Evolutionary conservation across 805 yeast species (phyloP).

Genomic region (Wickerhamomyces bovis): DNA sequence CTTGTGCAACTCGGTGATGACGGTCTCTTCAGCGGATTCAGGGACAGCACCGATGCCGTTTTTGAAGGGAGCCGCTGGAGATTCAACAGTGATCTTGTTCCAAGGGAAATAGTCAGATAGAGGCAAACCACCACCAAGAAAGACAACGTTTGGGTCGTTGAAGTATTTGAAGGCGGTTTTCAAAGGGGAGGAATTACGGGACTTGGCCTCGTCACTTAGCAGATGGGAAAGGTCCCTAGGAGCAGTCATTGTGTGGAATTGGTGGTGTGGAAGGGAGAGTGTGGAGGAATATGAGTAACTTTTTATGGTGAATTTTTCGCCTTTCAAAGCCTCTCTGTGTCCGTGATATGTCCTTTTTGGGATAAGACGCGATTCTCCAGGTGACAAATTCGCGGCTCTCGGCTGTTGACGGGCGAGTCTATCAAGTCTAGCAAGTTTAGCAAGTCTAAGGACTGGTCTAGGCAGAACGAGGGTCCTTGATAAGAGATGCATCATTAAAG

Average conservation of each 20-base stretch:
- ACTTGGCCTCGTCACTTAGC: constrained; percentile 70
- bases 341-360: background rate
- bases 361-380: background rate
- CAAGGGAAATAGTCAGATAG: constrained; percentile 89
- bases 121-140: constrained; percentile 95
- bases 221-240: constrained; percentile 73
- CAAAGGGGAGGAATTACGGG: constrained; percentile 73
- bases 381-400: background rate
- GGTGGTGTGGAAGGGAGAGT: background rate
- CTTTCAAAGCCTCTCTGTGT: background rate
- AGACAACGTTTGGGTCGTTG: constrained; percentile 68
- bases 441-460: too few relatives aligned
- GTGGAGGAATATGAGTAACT: background rate
- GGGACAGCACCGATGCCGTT: constrained; percentile 70
- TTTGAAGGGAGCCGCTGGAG: constrained; percentile 76
- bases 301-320: background rate
- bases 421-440: too few relatives aligned
- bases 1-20: constrained; percentile 33
- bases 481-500: background rate
- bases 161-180: constrained; percentile 80
- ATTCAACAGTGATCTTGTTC: constrained; percentile 61
- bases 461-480: background rate
- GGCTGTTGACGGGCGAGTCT: background rate
- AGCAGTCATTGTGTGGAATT: constrained; percentile 19
- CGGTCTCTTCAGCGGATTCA: constrained; percentile 29